phyloP scores from a whole-genome alignment of 768 basidiomycete species.

The Nidula microcarpa region DNA sequence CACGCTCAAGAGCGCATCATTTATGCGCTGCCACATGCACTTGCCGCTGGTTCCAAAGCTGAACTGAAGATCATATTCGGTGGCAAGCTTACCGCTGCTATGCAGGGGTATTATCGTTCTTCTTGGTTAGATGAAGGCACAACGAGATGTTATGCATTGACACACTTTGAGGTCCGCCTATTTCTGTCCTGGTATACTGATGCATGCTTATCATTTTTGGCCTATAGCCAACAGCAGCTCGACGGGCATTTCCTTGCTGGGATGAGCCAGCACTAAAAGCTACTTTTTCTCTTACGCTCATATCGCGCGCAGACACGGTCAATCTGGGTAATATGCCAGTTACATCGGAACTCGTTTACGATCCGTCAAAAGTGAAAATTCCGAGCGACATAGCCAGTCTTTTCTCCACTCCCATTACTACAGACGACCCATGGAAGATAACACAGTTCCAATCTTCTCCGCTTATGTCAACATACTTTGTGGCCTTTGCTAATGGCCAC shows the following conservation, averaged over 20 bases:
- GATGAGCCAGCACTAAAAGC: conserved; percentile 92
- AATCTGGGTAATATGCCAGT: conserved; percentile 88
- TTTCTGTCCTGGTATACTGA: background rate
- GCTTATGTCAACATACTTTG: conserved; percentile 85
- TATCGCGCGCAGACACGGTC: conserved; percentile 73
- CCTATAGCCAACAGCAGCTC: conserved; percentile 75
- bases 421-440: conserved; percentile 67
- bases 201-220: background rate
- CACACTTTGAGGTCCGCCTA: conserved; percentile 75
- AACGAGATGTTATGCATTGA: conserved; percentile 70
- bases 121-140: conserved; percentile 60
- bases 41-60: conserved; percentile 46
- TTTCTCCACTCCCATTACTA: conserved; percentile 37
- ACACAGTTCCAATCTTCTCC: conserved; percentile 82
- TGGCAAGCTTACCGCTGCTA: conserved; percentile 62
- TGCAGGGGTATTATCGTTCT: conserved; percentile 85
- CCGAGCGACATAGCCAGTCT: conserved; percentile 24
- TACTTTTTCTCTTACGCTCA: conserved; percentile 71
- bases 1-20: no score
- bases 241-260: conserved; percentile 85
- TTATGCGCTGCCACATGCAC: no score
- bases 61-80: conserved; percentile 67
- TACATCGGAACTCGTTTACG: conserved; percentile 39
- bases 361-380: no score
- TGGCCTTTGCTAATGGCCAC: conserved; percentile 81